Evolutionary conservation across 2,329 filamentous ascomycete genomes (phyloP).

Genomic region (Monilinia vaccinii-corymbosi): DNA sequence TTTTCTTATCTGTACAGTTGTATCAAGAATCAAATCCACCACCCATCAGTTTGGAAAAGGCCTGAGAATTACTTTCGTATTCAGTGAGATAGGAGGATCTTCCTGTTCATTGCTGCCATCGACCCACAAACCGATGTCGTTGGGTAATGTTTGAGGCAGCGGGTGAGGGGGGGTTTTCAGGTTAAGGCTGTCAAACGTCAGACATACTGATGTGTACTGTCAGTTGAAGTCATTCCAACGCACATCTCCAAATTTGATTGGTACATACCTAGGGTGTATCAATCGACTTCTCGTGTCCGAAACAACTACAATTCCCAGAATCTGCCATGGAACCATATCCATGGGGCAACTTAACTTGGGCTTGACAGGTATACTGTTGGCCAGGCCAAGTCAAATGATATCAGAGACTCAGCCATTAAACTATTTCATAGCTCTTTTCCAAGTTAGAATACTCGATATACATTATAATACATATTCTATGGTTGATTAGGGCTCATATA

Average conservation of each 20-base stretch:
- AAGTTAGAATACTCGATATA: too few relatives aligned
- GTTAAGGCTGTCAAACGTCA: neutral
- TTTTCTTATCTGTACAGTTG: conserved; percentile 28
- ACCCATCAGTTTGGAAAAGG: conserved; percentile 12
- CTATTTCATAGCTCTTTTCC: neutral
- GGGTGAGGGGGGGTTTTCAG: neutral
- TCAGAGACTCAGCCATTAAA: neutral
- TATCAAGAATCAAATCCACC: conserved; percentile 29
- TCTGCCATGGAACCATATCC: too few relatives aligned
- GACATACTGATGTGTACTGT: neutral
- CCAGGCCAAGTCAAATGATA: neutral
- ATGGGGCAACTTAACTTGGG: neutral
- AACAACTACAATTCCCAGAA: neutral
- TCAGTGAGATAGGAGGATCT: conserved; percentile 1
- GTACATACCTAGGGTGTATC: neutral
- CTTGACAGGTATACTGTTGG: neutral
- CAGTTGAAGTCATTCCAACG: neutral
- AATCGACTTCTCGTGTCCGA: neutral
- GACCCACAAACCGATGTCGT: too few relatives aligned
- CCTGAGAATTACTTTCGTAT: neutral
- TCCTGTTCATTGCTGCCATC: neutral
- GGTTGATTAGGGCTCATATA: neutral
- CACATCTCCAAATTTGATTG: neutral
- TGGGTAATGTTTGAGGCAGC: too few relatives aligned
- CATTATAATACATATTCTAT: neutral